Percentiles rank a stretch among this genome's conserved stretches.
Evolutionary conservation across 257 asterid species (phyloP).

Genomic region (Thymus quinquecostatus): DNA sequence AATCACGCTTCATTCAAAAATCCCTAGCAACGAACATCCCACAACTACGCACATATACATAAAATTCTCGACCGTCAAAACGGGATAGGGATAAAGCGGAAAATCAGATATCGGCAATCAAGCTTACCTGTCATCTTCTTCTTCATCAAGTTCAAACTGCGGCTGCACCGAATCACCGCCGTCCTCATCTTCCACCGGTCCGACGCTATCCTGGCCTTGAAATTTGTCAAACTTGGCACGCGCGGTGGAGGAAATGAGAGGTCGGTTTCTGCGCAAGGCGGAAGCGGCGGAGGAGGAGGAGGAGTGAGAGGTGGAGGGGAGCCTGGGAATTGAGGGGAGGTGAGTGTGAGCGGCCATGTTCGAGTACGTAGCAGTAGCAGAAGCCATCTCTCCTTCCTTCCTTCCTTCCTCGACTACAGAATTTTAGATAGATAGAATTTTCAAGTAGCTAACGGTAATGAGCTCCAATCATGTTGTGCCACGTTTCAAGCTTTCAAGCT

Average conservation of each 20-base stretch:
- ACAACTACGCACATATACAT: too few relatives aligned
- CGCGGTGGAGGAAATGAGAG: conserved; percentile 38
- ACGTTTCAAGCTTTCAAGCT: not conserved
- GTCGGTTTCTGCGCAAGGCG: conserved; percentile 34
- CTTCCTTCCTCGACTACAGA: not conserved
- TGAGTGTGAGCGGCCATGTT: conserved; percentile 33
- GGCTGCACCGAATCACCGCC: not conserved
- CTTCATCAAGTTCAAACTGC: not conserved
- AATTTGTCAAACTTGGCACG: conserved; percentile 82
- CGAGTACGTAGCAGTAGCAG: conserved; percentile 40
- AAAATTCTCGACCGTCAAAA: not conserved
- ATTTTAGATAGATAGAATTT: conserved; percentile 11
- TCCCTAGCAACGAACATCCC: not conserved
- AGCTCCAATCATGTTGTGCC: not conserved
- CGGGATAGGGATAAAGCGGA: conserved; percentile 16
- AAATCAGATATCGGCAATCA: not conserved
- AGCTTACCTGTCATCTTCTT: conserved; percentile 21
- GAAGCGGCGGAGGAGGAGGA: conserved; percentile 33
- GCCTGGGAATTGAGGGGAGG: conserved; percentile 43
- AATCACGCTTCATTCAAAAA: conserved; percentile 2
- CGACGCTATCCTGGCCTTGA: conserved; percentile 53
- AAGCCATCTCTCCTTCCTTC: conserved; percentile 50
- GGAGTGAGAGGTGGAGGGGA: conserved; percentile 37
- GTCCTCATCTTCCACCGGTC: conserved; percentile 20
- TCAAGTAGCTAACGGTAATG: not conserved